phyloP scores from a whole-genome alignment of 495 filamentous ascomycete genomes.

The Neurospora hispaniola region DNA sequence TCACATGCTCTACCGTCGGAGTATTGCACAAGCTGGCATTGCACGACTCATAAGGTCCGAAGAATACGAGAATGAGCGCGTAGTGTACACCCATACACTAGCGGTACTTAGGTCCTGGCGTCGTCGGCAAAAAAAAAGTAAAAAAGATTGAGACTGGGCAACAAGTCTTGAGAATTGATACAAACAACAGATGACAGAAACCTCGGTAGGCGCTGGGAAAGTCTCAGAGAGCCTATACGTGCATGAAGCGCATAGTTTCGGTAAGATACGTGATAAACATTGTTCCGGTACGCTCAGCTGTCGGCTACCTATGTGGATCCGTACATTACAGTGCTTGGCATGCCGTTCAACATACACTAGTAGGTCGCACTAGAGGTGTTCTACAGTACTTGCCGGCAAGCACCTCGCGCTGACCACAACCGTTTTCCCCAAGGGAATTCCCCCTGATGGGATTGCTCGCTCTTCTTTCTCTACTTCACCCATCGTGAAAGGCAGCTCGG shows the following conservation, averaged over 20 bases:
- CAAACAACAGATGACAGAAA: no score
- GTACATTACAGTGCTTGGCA: background rate
- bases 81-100: background rate
- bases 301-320: background rate
- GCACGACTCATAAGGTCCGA: background rate
- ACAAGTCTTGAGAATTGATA: background rate
- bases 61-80: background rate
- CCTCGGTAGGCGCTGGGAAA: no score
- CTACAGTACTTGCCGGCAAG: background rate
- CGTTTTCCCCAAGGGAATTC: background rate
- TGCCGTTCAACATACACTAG: background rate
- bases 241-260: background rate
- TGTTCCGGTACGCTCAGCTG: background rate
- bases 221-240: background rate
- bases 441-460: no score
- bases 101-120: background rate
- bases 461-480: background rate
- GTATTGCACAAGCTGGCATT: background rate
- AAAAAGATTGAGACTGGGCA: background rate
- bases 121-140: background rate
- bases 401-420: background rate
- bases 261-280: background rate
- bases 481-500: background rate
- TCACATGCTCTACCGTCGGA: background rate
- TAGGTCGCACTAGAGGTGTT: no score